Conservation (phyloP, 441 rosid species). For the Cnidoscolus chayamansa region DNA sequence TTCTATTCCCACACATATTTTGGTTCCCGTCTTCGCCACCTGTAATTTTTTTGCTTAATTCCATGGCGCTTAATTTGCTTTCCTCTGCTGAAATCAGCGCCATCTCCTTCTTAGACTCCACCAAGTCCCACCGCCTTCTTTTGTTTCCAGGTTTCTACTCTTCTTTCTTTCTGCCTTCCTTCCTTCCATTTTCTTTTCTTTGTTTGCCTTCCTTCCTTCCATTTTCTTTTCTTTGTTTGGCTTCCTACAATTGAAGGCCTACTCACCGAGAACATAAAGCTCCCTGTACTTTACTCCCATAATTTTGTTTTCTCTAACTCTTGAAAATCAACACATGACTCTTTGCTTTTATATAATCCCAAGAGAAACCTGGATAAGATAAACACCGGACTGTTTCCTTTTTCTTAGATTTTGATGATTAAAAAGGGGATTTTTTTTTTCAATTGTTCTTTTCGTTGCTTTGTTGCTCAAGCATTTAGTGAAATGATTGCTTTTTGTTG, state of each 20-base stretch:
- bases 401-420: not conserved
- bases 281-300: not conserved
- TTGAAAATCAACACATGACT: not conserved
- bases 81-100: slow-evolving; percentile 55
- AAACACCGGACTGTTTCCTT: not conserved
- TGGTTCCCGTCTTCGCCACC: too few relatives aligned
- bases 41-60: not conserved
- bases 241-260: not conserved
- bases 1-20: too few relatives aligned
- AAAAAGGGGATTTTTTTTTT: not conserved
- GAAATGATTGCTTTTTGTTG: not conserved
- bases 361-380: not conserved
- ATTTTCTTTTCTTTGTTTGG: not conserved
- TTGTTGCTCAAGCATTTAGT: not conserved
- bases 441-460: not conserved
- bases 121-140: slow-evolving; percentile 38
- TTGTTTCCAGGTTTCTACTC: slow-evolving; percentile 48
- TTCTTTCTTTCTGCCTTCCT: not conserved
- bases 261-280: not conserved
- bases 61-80: slow-evolving; percentile 63
- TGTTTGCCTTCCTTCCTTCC: not conserved
- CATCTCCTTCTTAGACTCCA: slow-evolving; percentile 54
- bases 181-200: not conserved
- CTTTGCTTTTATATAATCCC: not conserved
- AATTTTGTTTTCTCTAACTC: not conserved